Evolutionary conservation across 164 flowering plant genomes (phyloP).

Genomic region (Magnolia kwangsiensis): DNA sequence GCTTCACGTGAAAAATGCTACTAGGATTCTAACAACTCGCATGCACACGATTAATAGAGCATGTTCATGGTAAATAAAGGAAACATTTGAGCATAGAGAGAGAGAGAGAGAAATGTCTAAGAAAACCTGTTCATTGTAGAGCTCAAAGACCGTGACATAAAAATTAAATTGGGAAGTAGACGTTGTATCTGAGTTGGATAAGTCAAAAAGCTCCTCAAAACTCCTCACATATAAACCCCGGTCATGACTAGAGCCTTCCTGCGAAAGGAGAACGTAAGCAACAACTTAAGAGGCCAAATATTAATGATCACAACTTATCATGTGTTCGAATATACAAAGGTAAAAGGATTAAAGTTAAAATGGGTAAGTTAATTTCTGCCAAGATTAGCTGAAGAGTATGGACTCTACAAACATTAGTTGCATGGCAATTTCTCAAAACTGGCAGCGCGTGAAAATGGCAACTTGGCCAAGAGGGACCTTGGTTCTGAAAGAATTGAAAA

Average conservation of each 20-base stretch:
- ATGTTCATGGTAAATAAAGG: background rate
- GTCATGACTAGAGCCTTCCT: conserved; percentile 97
- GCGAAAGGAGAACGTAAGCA: conserved; percentile 19
- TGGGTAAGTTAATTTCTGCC: background rate
- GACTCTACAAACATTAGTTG: background rate
- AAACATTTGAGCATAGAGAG: background rate
- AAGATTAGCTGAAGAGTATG: background rate
- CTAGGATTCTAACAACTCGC: background rate
- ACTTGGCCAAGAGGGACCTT: background rate
- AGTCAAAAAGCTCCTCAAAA: conserved; percentile 97
- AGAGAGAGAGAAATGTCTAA: background rate
- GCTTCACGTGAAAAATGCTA: background rate
- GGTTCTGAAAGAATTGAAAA: background rate
- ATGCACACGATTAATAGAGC: background rate
- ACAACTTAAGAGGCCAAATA: background rate
- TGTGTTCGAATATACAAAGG: background rate
- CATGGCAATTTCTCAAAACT: background rate
- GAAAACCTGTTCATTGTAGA: conserved; percentile 90
- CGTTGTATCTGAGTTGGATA: conserved; percentile 83
- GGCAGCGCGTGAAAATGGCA: background rate
- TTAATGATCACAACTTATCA: background rate
- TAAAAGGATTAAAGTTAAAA: background rate
- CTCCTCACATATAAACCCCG: conserved; percentile 89
- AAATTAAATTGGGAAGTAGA: conserved; percentile 63
- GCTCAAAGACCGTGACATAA: conserved; percentile 69